phyloP scores from a whole-genome alignment of 2,329 filamentous ascomycete species.

The Diaporthe citri region DNA sequence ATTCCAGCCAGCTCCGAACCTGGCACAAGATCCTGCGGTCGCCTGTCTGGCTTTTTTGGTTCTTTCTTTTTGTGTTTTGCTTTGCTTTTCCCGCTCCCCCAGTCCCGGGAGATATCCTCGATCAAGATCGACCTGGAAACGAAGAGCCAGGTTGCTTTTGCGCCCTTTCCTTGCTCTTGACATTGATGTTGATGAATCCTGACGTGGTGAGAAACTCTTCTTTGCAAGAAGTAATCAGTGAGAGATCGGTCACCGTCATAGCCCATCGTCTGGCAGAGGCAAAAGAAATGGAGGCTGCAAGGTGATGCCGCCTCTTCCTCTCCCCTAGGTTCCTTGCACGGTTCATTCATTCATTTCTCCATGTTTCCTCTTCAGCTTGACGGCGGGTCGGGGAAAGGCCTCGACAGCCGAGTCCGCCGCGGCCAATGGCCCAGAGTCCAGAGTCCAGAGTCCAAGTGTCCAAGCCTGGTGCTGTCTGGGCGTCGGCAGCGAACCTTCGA shows the following conservation, averaged over 20 bases:
- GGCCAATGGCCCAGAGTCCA: slow-evolving; percentile 1
- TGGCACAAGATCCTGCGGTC: slow-evolving; percentile 19
- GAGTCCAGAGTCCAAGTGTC: neutral
- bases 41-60: neutral
- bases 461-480: slow-evolving; percentile 7
- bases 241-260: too few species aligned
- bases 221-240: neutral
- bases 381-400: slow-evolving; percentile 4
- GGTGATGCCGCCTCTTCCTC: neutral
- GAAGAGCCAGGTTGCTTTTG: neutral
- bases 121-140: slow-evolving; percentile 6
- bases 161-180: neutral
- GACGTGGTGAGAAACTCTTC: neutral
- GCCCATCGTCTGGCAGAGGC: neutral
- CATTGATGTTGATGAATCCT: neutral
- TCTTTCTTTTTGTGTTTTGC: neutral
- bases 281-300: neutral
- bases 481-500: slow-evolving; percentile 15
- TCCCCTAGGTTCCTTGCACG: neutral
- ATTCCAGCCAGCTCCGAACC: neutral
- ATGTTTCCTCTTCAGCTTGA: neutral
- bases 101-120: neutral
- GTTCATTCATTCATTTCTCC: neutral
- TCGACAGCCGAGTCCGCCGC: slow-evolving; percentile 12
- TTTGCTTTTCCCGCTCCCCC: slow-evolving; percentile 9